Conservation (phyloP, 805 yeast species). For the Candida insectorum region DNA sequence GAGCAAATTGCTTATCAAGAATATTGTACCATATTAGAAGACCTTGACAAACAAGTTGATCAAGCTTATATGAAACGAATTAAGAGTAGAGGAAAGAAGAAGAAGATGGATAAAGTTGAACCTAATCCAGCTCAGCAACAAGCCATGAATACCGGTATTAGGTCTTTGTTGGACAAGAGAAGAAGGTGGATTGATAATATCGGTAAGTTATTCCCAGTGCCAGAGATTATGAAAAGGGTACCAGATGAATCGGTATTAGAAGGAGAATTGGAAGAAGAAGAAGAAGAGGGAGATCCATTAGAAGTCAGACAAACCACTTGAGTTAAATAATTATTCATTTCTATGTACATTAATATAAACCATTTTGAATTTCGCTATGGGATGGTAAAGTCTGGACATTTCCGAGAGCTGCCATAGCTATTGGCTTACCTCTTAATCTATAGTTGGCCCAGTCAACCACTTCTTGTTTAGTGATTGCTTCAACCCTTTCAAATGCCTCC, state of each 20-base stretch:
- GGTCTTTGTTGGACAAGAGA: constrained; percentile 80
- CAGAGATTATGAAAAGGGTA: constrained; percentile 69
- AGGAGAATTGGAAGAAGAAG: constrained; percentile 29
- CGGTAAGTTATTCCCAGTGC: constrained; percentile 75
- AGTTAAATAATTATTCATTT: constrained; percentile 1
- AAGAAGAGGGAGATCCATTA: constrained; percentile 28
- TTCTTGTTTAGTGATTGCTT: constrained; percentile 72
- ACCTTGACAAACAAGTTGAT: constrained; percentile 93
- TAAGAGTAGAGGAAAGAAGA: constrained; percentile 66
- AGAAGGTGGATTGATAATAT: constrained; percentile 84
- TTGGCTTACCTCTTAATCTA: constrained; percentile 69
- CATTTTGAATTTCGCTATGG: constrained; percentile 51
- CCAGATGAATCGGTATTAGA: constrained; percentile 63
- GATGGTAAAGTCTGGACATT: constrained; percentile 70
- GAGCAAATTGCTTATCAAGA: constrained; percentile 95
- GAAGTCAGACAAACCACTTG: constrained; percentile 15
- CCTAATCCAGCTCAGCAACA: constrained; percentile 50
- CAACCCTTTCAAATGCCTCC: constrained; percentile 72
- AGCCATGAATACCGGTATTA: constrained; percentile 74
- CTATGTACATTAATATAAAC: constrained; percentile 13
- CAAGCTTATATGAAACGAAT: constrained; percentile 85
- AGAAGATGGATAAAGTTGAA: constrained; percentile 39
- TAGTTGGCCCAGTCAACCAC: constrained; percentile 87
- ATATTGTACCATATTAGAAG: constrained; percentile 83
- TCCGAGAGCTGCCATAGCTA: constrained; percentile 91